These are phyloP conservation scores for Balamuthia mandrillaris DNA, from an alignment of 208 protist genomes.

Conservation along the genomic window DNA sequence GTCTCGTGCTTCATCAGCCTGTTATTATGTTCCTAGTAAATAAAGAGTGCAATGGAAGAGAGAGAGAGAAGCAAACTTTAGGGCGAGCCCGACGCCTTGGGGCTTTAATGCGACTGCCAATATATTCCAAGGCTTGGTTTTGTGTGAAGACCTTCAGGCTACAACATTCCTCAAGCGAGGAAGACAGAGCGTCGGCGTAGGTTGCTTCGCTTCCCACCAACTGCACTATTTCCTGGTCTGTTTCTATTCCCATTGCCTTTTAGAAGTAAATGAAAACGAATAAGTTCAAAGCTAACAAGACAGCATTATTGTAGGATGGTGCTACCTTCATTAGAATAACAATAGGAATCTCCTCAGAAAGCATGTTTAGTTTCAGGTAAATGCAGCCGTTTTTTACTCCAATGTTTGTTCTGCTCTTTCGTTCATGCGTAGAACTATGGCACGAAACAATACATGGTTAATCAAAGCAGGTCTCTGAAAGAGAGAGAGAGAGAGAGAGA, in stretches of 20 bases:
- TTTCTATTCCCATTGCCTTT: constrained; percentile 91
- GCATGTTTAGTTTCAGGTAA: constrained; percentile 95
- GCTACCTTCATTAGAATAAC: constrained; percentile 91
- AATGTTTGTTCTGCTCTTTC: constrained; percentile 90
- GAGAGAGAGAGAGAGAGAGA: constrained; percentile 27
- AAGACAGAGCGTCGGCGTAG: constrained; percentile 73
- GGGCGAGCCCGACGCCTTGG: constrained; percentile 13
- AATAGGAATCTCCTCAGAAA: constrained; percentile 96
- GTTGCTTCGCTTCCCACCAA: constrained; percentile 87
- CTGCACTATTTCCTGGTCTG: constrained; percentile 98
- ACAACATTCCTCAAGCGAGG: constrained; percentile 82
- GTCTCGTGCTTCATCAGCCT: constrained; percentile 76
- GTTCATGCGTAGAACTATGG: constrained; percentile 68
- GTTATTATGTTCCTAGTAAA: too few relatives aligned
- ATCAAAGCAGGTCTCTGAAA: background rate
- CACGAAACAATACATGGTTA: background rate
- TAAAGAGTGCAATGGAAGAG: too few relatives aligned
- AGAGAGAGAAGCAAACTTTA: background rate
- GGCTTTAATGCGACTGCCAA: constrained; percentile 61
- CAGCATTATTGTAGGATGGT: background rate
- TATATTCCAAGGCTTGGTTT: constrained; percentile 89
- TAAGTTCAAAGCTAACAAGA: background rate
- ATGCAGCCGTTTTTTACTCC: constrained; percentile 89
- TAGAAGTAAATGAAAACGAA: background rate
- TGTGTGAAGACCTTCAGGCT: constrained; percentile 81